Evolutionary conservation across 2,329 filamentous ascomycete genomes (phyloP), one percentile per base, ranked within the genome.

Genomic region (Alternaria viburni): DNA sequence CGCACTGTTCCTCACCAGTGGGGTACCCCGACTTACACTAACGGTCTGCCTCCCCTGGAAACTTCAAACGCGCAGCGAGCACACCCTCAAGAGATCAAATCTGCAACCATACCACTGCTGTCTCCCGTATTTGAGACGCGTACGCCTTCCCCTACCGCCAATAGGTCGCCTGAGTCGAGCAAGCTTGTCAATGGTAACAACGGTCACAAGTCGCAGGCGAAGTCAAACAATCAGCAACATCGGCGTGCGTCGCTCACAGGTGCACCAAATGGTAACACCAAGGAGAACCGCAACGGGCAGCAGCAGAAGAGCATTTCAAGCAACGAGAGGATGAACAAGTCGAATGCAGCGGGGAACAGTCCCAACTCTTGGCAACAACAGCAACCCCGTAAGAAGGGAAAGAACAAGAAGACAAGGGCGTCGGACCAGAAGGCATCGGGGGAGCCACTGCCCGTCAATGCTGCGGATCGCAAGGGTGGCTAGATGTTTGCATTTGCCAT

Each of bases 91-190:
- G 77, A 79, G 54, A 66, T 77, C 54, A 75, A 79, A 54, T 79
- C 77, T 6, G 77, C 79, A 19, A 75, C 72, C 85, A 68, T 79
- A 10, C 82, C 83, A 5, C 66, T 85, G 21, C 83, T 94, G 3
- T 93, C 91, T 0, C 91, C 91, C 0, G 91, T 93, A 0, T 91
- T 90, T 57, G 91, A 93, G 80, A 86, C 87, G 6, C 85, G 86
- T n/a, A 91, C 89, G 0, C 90, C 91, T 3, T 92, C 91, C 2
- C 90, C 91, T 2, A 90, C 85, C 4, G 82, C 86, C 12, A 81
- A 82, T 59, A 84, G 89, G 58, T 74, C 77, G 17, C 56, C 68
- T 6, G 76, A 79, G 9, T 51, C 66, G 6, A 64, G 52, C 32
- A 80, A 78, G 63, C 49, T 68, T n/a, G 56, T 64, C 6, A 79